Percentiles rank a stretch among this genome's conserved stretches.
Conservation (phyloP, 306 rosid genomes). For the Corylus americana region DNA sequence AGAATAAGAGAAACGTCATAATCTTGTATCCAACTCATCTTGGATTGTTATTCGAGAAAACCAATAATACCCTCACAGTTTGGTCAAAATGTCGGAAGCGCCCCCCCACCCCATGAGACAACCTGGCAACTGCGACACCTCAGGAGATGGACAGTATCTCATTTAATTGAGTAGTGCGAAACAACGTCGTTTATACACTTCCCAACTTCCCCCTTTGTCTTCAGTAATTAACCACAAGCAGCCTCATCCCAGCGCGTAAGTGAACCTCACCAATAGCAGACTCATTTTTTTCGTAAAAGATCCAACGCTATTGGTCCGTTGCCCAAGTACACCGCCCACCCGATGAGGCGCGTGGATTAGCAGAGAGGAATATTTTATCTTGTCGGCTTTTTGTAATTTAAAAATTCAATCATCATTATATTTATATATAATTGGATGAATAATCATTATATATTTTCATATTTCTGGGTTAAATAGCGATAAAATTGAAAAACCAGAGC, state of each 20-base stretch:
- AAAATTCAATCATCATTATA: neutral
- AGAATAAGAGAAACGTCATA: no score
- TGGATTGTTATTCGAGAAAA: no score
- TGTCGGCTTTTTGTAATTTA: neutral
- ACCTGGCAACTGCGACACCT: neutral
- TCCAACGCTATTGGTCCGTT: neutral
- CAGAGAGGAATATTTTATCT: constrained; percentile 13
- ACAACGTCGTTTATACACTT: constrained; percentile 12
- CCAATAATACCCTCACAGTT: neutral
- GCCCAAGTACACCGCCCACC: neutral
- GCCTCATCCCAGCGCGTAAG: neutral
- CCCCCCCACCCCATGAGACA: neutral
- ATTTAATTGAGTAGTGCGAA: neutral
- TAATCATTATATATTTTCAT: neutral
- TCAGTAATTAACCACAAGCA: neutral
- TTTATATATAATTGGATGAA: no score
- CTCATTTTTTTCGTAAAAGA: neutral
- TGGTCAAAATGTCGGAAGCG: neutral
- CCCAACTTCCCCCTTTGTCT: neutral
- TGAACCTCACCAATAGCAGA: neutral
- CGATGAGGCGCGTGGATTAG: constrained; percentile 7
- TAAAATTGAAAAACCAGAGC: neutral
- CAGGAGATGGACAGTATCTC: neutral
- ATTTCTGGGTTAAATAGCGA: constrained; percentile 1
- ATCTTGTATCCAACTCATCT: no score